Evolutionary conservation across 2,329 filamentous ascomycete species (phyloP), one percentile per base, ranked within the genome.

Genomic region (Ophiobolus disseminans): DNA sequence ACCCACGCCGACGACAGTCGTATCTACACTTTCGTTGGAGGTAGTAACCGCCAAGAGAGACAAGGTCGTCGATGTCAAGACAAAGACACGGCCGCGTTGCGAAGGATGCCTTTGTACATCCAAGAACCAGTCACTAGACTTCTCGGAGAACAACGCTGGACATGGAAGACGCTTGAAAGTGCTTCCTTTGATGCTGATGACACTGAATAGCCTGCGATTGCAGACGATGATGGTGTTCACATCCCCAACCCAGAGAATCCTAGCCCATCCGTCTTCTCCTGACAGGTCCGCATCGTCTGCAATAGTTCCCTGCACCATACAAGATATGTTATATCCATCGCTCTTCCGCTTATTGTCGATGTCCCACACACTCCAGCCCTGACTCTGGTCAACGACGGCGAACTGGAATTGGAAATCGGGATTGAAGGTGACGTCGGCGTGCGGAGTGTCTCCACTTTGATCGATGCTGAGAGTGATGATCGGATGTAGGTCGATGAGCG

Each of bases 321-420:
- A 63, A 14, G 71, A 55, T 48, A 68, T 63, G 10, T 50, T 53
- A 63, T 75, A 44, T 73, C 75, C 10, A 60, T 52, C 44, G 30
- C 46, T 48, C 45, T 55, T 65, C 16, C 57, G 52, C 8, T 47
- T 47, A 32, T 61, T 58, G 20, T 66, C 57, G 19, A 88, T 73
- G 51, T 88, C 79, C 85, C 86, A 90, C 3, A 90, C 69, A 34
- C 77, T 85, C 89, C 88, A 92, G 48, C 75, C 77, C 1, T 87
- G 88, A 25, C 74, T 74, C 41, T 83, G 77, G 60, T 91, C 86
- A 14, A 91, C 76, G 20, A 91, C 76, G 13, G 80, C 86, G 42
- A 91, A 73, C 59, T 88, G 86, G 1, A 83, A 80, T 13, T 76
- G 73, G 48, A 78, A 82, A 67, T 74, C 82, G 0, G 86, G 82